Evolutionary conservation across 2,329 filamentous ascomycete genomes (phyloP).

Genomic region (Colletotrichum eremochloae): DNA sequence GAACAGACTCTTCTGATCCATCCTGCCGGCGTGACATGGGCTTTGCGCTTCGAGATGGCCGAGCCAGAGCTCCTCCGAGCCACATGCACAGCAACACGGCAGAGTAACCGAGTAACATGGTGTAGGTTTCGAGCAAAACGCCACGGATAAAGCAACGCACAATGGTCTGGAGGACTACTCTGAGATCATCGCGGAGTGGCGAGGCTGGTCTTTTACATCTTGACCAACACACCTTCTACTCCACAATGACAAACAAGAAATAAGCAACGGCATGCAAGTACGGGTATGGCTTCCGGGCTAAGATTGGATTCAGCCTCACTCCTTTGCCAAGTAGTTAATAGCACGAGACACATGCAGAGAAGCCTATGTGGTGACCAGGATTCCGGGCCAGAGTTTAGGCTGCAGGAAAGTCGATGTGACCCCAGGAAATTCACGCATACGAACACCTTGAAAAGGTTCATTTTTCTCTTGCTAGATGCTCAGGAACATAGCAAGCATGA

Average conservation of each 20-base stretch:
- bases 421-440: not conserved
- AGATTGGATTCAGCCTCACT: conserved; percentile 3
- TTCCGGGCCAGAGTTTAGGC: not conserved
- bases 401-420: not conserved
- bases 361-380: not conserved
- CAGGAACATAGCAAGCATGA: too few species aligned
- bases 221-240: not conserved
- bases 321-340: not conserved
- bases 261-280: not conserved
- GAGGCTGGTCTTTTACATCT: not conserved
- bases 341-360: not conserved
- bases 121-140: not conserved
- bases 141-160: not conserved
- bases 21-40: conserved; percentile 16
- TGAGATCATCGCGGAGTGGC: not conserved
- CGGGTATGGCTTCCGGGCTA: not conserved
- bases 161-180: not conserved
- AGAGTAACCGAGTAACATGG: conserved; percentile 1
- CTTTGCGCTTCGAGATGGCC: conserved; percentile 3
- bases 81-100: not conserved
- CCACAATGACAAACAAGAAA: not conserved
- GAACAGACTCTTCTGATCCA: not conserved
- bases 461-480: too few species aligned
- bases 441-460: not conserved
- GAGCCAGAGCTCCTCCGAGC: not conserved